Conservation (phyloP, 768 basidiomycete species). For the Hygrocybe punicea region DNA sequence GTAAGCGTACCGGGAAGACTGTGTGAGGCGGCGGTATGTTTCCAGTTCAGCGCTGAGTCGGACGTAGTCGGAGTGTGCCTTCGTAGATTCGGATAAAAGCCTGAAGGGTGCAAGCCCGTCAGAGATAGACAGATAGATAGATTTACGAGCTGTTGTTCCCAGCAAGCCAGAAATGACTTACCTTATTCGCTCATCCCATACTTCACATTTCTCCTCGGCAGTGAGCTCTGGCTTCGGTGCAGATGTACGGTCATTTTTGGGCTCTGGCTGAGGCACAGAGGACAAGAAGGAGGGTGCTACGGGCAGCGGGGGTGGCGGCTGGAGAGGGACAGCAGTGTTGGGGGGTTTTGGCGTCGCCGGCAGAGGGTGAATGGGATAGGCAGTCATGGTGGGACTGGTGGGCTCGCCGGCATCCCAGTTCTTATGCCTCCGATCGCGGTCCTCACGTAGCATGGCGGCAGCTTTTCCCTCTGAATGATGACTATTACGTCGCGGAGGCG, state of each 20-base stretch:
- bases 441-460: background rate
- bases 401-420: background rate
- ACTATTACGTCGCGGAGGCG: background rate
- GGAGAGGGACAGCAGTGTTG: background rate
- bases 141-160: background rate
- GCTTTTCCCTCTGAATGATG: background rate
- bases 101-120: background rate
- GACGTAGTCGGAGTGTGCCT: conserved; percentile 8
- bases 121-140: background rate
- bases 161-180: conserved; percentile 3
- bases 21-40: conserved; percentile 12
- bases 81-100: conserved; percentile 13
- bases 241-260: background rate
- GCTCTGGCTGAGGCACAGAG: background rate
- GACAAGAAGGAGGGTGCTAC: conserved; percentile 12
- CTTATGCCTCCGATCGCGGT: too few relatives aligned
- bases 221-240: conserved; percentile 9
- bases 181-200: conserved; percentile 28
- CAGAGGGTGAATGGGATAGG: background rate
- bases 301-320: conserved; percentile 18
- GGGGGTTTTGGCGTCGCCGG: conserved; percentile 8
- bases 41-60: conserved; percentile 20
- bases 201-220: conserved; percentile 13
- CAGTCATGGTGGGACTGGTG: background rate
- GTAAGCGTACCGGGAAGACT: conserved; percentile 9